Percentiles rank a stretch among this genome's conserved stretches.
Conservation (phyloP, 148 eudicot species). For the Cornus kousa region DNA sequence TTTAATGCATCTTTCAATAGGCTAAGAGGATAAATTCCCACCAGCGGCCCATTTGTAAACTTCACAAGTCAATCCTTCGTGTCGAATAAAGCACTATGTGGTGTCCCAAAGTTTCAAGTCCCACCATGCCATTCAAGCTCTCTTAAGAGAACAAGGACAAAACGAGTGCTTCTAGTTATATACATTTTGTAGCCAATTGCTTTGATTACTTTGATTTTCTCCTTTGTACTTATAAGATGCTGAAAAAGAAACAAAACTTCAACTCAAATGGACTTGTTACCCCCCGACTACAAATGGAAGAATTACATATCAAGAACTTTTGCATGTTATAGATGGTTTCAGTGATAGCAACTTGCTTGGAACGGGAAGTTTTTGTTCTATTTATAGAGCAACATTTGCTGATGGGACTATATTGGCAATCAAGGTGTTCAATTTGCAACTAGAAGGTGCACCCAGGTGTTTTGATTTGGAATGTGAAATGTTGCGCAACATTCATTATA, state of each 20-base stretch:
- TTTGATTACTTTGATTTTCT: not conserved
- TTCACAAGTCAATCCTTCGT: slow-evolving; percentile 6
- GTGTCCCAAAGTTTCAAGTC: too few species aligned
- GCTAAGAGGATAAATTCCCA: slow-evolving; percentile 18
- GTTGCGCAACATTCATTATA: too few species aligned
- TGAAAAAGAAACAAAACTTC: not conserved
- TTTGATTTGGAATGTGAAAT: too few species aligned
- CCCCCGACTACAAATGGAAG: not conserved
- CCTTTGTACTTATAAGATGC: not conserved
- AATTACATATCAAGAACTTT: slow-evolving; percentile 13
- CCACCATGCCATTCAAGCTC: too few species aligned
- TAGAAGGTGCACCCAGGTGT: too few species aligned
- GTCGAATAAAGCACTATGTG: slow-evolving; percentile 19
- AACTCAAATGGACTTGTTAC: too few species aligned
- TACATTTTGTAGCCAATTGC: too few species aligned
- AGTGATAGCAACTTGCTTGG: slow-evolving; percentile 9
- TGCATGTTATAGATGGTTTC: slow-evolving; percentile 13
- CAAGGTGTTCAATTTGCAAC: slow-evolving; percentile 24
- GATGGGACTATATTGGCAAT: slow-evolving; percentile 7
- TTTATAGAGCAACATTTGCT: slow-evolving; percentile 13
- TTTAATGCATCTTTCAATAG: too few species aligned
- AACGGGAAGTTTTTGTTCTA: slow-evolving; percentile 15
- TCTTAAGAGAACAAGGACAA: too few species aligned
- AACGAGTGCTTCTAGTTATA: too few species aligned
- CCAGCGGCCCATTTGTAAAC: slow-evolving; percentile 15